Percentiles rank a stretch among this genome's conserved stretches.
Conservation (phyloP, 495 filamentous ascomycete genomes). For the Penicillium lividum region DNA sequence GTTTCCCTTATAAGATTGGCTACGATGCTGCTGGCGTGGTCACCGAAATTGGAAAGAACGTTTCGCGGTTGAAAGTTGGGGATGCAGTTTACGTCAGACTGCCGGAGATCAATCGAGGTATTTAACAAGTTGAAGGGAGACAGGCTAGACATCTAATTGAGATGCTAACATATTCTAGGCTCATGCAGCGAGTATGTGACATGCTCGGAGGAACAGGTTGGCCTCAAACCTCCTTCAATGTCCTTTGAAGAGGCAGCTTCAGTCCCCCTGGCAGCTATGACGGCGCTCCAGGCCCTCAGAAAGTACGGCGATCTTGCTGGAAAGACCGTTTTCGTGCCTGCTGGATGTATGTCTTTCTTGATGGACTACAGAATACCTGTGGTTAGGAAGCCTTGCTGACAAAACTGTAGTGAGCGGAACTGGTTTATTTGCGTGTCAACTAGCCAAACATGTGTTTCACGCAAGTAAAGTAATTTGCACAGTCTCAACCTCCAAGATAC, state of each 20-base stretch:
- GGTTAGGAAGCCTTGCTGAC: not conserved
- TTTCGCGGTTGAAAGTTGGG: not conserved
- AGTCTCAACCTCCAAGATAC: constrained; percentile 52
- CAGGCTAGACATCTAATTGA: not conserved
- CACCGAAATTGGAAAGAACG: not conserved
- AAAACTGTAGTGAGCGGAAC: constrained; percentile 46
- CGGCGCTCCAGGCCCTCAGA: constrained; percentile 44
- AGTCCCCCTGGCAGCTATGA: constrained; percentile 38
- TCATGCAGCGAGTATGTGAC: constrained; percentile 2
- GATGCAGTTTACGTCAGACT: constrained; percentile 1
- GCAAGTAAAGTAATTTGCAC: constrained; percentile 51
- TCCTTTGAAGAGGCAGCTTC: constrained; percentile 45
- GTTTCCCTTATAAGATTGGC: constrained; percentile 7
- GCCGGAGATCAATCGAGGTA: constrained; percentile 4
- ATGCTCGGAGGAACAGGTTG: not conserved
- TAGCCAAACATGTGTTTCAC: constrained; percentile 53
- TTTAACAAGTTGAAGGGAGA: not conserved
- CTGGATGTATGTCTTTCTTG: constrained; percentile 27
- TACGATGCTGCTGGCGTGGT: constrained; percentile 2
- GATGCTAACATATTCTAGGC: constrained; percentile 11
- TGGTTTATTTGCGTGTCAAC: constrained; percentile 36
- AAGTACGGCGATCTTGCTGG: constrained; percentile 41
- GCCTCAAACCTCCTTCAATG: constrained; percentile 8
- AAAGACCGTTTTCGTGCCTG: constrained; percentile 58
- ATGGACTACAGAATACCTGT: not conserved